phyloP scores from a whole-genome alignment of 257 asterid species.

The Capsicum baccatum region DNA sequence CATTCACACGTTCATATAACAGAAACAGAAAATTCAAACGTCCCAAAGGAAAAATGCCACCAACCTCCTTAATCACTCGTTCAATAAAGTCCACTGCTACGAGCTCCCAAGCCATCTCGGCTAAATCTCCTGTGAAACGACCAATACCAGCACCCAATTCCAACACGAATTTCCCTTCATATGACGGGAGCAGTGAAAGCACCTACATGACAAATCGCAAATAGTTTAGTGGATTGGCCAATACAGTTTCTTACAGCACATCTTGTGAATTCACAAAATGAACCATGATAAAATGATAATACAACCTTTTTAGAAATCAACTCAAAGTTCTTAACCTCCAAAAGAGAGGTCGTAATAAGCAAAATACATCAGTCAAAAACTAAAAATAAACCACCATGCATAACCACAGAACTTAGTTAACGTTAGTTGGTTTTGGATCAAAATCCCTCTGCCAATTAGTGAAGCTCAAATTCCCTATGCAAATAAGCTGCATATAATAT shows the following conservation, averaged over 20 bases:
- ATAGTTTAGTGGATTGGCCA: not conserved
- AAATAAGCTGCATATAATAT: not conserved
- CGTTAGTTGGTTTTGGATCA: not conserved
- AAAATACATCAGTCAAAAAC: not conserved
- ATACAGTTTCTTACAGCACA: not conserved
- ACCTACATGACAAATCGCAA: constrained; percentile 49
- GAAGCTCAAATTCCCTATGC: not conserved
- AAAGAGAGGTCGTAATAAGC: not conserved
- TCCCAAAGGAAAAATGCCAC: constrained; percentile 16
- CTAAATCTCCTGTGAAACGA: constrained; percentile 91
- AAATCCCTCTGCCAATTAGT: not conserved
- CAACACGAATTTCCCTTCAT: constrained; percentile 78
- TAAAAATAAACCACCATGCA: not conserved
- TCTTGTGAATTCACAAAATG: constrained; percentile 4
- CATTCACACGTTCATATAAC: not conserved
- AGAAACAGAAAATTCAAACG: constrained; percentile 24
- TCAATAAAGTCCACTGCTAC: constrained; percentile 87
- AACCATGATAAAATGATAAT: not conserved
- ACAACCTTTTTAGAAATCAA: not conserved
- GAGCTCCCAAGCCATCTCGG: constrained; percentile 66
- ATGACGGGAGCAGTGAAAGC: constrained; percentile 80
- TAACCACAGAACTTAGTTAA: not conserved
- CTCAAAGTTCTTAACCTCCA: not conserved
- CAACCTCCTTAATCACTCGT: constrained; percentile 73
- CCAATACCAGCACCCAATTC: constrained; percentile 99